These are phyloP conservation scores for Globisporangium paddicum DNA, from an alignment of 352 stramenopile species.

Conservation along the genomic window DNA sequence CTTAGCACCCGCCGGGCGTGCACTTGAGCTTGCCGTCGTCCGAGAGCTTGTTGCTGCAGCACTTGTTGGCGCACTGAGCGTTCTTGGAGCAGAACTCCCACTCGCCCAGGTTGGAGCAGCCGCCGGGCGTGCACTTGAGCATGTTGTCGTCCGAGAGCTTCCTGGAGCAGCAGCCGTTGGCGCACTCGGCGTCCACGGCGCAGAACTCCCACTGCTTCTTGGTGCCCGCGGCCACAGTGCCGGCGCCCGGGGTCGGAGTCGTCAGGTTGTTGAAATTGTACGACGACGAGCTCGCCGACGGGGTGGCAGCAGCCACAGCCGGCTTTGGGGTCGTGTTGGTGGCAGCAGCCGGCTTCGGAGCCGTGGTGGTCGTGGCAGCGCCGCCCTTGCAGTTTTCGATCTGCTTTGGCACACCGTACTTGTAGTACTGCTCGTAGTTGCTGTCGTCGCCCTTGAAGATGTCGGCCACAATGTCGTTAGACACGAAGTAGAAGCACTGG, in stretches of 20 bases:
- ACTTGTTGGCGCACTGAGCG: conserved; percentile 10
- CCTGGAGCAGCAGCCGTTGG: conserved; percentile 14
- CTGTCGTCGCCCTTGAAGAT: conserved; percentile 33
- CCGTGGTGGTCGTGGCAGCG: no score
- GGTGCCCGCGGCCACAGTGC: no score
- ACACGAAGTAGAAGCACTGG: conserved; percentile 60
- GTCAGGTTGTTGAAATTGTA: no score
- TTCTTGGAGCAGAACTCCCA: conserved; percentile 9
- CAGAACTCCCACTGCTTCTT: conserved; percentile 14
- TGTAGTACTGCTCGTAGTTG: conserved; percentile 32
- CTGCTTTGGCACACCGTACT: conserved; percentile 41
- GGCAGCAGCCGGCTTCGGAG: no score
- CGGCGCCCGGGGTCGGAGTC: no score
- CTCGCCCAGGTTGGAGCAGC: background rate
- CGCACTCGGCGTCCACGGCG: background rate
- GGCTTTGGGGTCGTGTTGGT: no score
- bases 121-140: conserved; percentile 16
- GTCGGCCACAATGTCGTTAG: conserved; percentile 31
- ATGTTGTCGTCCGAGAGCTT: conserved; percentile 21
- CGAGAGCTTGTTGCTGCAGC: conserved; percentile 9
- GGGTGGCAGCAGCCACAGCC: no score
- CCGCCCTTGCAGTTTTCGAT: conserved; percentile 33
- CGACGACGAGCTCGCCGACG: no score
- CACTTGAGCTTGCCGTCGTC: conserved; percentile 15
- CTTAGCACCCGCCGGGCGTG: conserved; percentile 9